Evolutionary conservation across 2,329 filamentous ascomycete species (phyloP).

Genomic region (Aureobasidium sp.): DNA sequence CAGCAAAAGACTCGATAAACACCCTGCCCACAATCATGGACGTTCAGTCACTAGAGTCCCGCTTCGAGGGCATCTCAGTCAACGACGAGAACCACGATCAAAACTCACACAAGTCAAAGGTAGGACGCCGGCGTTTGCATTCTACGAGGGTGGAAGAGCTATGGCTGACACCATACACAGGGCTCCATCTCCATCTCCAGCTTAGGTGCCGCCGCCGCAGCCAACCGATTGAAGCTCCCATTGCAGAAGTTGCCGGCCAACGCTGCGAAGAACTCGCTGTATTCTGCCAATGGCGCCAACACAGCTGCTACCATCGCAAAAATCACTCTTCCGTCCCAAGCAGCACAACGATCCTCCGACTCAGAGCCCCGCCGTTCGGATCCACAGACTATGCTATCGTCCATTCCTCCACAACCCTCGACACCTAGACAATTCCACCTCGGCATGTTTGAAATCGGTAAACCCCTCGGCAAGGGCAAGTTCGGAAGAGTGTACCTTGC

Average conservation of each 20-base stretch:
- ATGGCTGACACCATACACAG: constrained; percentile 24
- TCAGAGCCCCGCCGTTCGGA: constrained; percentile 23
- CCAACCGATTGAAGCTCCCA: constrained; percentile 59
- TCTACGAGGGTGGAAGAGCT: no score
- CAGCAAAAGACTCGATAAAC: background rate
- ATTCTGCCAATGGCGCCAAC: constrained; percentile 18
- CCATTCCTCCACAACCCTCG: constrained; percentile 21
- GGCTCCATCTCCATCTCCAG: constrained; percentile 40
- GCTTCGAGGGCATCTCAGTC: constrained; percentile 83
- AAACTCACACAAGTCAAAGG: constrained; percentile 64
- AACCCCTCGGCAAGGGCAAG: constrained; percentile 75
- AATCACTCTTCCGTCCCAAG: constrained; percentile 60
- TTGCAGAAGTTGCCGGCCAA: constrained; percentile 83
- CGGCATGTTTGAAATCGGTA: constrained; percentile 86
- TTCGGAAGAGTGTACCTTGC: constrained; percentile 78
- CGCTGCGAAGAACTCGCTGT: constrained; percentile 37
- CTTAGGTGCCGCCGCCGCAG: constrained; percentile 31
- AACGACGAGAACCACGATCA: constrained; percentile 73
- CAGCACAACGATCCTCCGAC: constrained; percentile 41
- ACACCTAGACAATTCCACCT: constrained; percentile 58
- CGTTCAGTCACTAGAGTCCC: constrained; percentile 69
- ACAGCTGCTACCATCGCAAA: constrained; percentile 46
- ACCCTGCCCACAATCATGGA: constrained; percentile 46
- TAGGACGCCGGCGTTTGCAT: constrained; percentile 30
- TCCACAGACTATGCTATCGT: constrained; percentile 7